Conservation (phyloP, 2,329 filamentous ascomycete species). For the Bipolaris bicolor region DNA sequence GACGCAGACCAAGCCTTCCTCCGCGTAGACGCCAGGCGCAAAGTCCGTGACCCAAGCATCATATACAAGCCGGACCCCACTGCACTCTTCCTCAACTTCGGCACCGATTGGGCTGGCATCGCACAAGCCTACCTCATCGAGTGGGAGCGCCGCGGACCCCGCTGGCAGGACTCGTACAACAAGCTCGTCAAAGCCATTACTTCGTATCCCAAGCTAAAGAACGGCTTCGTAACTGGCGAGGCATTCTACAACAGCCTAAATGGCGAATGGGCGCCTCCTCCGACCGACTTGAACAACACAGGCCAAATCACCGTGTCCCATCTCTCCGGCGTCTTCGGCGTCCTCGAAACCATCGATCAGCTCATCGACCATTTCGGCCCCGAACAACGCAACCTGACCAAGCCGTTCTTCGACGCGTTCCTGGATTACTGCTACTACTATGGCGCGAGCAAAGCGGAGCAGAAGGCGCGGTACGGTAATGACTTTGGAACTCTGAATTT, state of each 20-base stretch:
- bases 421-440: slow-evolving; percentile 68
- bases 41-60: slow-evolving; percentile 62
- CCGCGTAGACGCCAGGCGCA: slow-evolving; percentile 62
- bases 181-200: slow-evolving; percentile 59
- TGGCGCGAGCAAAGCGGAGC: slow-evolving; percentile 57
- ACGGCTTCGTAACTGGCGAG: slow-evolving; percentile 65
- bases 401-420: slow-evolving; percentile 61
- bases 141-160: slow-evolving; percentile 63
- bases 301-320: slow-evolving; percentile 62
- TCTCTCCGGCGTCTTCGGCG: slow-evolving; percentile 64
- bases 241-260: slow-evolving; percentile 59
- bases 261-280: slow-evolving; percentile 60
- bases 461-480: slow-evolving; percentile 60
- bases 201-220: slow-evolving; percentile 62
- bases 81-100: slow-evolving; percentile 59
- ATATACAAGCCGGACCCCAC: slow-evolving; percentile 52
- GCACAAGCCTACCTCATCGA: slow-evolving; percentile 65
- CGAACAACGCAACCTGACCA: slow-evolving; percentile 51
- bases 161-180: slow-evolving; percentile 59
- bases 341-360: slow-evolving; percentile 64
- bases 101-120: slow-evolving; percentile 65
- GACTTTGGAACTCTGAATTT: slow-evolving; percentile 56
- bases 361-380: slow-evolving; percentile 56
- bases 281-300: slow-evolving; percentile 58
- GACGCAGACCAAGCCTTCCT: slow-evolving; percentile 62